A percentile compares a stretch with the other conserved stretches of the same genome.
Evolutionary conservation across 1,139 yeast species (phyloP).

Genomic region (Entelexis paramagnoliae): DNA sequence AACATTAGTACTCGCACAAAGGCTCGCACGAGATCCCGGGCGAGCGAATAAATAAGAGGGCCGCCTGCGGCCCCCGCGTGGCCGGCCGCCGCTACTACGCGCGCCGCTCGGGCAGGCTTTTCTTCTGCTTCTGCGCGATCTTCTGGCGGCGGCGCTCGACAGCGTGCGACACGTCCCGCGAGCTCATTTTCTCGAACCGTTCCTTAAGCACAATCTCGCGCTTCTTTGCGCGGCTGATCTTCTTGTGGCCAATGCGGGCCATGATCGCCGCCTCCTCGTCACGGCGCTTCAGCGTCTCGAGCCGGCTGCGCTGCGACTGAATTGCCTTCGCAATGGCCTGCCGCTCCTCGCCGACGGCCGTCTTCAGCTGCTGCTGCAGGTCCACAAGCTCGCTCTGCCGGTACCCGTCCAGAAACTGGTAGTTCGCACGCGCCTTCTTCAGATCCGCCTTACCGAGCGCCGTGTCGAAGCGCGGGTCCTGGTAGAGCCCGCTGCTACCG

Average conservation of each 20-base stretch:
- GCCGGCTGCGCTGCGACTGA: slow-evolving; percentile 54
- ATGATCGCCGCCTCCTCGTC: slow-evolving; percentile 65
- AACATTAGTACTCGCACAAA: no score
- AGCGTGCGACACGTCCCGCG: slow-evolving; percentile 72
- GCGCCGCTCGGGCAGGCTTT: slow-evolving; percentile 43
- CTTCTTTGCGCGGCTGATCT: slow-evolving; percentile 66
- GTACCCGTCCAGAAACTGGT: slow-evolving; percentile 77
- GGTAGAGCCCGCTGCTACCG: slow-evolving; percentile 38
- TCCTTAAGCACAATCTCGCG: slow-evolving; percentile 79
- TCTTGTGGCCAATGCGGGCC: slow-evolving; percentile 39
- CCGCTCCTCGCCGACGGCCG: slow-evolving; percentile 45
- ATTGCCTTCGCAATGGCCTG: slow-evolving; percentile 38
- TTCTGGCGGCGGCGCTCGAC: slow-evolving; percentile 91
- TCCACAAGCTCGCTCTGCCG: slow-evolving; percentile 54
- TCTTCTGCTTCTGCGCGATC: slow-evolving; percentile 83
- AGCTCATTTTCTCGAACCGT: slow-evolving; percentile 75
- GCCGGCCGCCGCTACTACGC: background rate
- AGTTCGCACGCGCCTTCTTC: slow-evolving; percentile 54
- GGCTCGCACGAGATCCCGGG: no score
- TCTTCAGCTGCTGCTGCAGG: slow-evolving; percentile 46
- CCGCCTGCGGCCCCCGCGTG: background rate
- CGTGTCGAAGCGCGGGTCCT: slow-evolving; percentile 82
- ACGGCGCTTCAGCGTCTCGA: slow-evolving; percentile 64
- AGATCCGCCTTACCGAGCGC: slow-evolving; percentile 78
- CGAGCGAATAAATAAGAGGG: slow-evolving; percentile 1